phyloP scores from a whole-genome alignment of 202 grass and related monocot genomes.

The Schoenoplectus tabernaemontani region DNA sequence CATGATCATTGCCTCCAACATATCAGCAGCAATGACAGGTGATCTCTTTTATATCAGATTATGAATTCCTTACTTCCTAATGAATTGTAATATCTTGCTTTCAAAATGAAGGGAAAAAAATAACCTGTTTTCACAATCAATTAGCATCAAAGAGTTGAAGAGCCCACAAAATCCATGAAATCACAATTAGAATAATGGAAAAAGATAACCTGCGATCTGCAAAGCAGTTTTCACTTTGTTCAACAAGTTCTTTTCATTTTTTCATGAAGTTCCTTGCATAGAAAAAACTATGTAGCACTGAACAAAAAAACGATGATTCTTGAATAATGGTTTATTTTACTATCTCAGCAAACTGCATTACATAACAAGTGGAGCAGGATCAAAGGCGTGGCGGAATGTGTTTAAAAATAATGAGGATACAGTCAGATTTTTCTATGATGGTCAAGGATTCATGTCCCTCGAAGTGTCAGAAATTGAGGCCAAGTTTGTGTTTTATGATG shows the following conservation, averaged over 20 bases:
- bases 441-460: conserved; percentile 95
- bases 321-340: background rate
- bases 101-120: background rate
- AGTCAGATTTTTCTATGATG: conserved; percentile 75
- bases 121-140: background rate
- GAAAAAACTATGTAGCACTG: background rate
- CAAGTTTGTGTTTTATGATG: conserved; percentile 57
- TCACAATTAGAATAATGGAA: background rate
- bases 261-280: too few relatives aligned
- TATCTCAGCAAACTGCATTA: conserved; percentile 66
- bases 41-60: background rate
- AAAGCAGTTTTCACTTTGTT: background rate
- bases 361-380: conserved; percentile 89
- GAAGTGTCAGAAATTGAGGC: conserved; percentile 33
- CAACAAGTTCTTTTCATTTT: background rate
- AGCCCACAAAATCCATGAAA: background rate
- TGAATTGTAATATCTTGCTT: background rate
- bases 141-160: background rate
- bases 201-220: background rate
- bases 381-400: conserved; percentile 80
- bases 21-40: conserved; percentile 95
- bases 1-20: conserved; percentile 95
- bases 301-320: background rate
- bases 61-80: background rate
- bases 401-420: conserved; percentile 42